Percentiles rank a stretch among this genome's conserved stretches.
Conservation (phyloP, 2,329 filamentous ascomycete genomes). For the Aspergillus clavatus region DNA sequence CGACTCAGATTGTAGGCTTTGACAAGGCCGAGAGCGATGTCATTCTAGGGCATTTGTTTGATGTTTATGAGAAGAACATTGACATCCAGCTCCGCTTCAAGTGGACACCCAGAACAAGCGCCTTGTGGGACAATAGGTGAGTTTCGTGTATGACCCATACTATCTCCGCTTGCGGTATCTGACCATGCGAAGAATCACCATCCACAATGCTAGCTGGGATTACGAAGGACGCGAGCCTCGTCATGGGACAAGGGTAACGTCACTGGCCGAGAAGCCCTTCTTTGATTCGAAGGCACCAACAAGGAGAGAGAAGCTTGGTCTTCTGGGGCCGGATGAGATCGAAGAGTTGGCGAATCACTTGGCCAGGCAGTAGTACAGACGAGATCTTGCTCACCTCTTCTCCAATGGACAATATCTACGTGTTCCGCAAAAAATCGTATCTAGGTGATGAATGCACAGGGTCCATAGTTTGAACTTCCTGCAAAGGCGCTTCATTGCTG, state of each 20-base stretch:
- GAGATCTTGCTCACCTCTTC: neutral
- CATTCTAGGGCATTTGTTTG: conserved; percentile 61
- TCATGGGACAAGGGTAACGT: conserved; percentile 67
- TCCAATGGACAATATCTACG: neutral
- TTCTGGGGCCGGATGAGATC: conserved; percentile 55
- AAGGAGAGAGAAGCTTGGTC: conserved; percentile 60
- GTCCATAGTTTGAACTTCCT: too few relatives aligned
- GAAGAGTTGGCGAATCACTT: conserved; percentile 15
- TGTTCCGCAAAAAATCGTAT: neutral
- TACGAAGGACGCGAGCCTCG: conserved; percentile 63
- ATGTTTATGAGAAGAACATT: conserved; percentile 64
- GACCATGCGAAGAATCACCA: conserved; percentile 54
- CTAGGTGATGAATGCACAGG: too few relatives aligned
- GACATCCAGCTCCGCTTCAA: conserved; percentile 69
- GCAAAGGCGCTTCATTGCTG: neutral
- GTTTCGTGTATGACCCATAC: conserved; percentile 12
- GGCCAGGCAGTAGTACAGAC: neutral
- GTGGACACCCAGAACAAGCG: conserved; percentile 64
- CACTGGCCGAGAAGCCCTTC: conserved; percentile 66
- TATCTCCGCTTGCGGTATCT: neutral
- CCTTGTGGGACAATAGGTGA: conserved; percentile 66
- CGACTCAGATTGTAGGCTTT: conserved; percentile 62
- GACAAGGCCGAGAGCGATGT: conserved; percentile 65
- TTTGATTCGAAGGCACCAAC: conserved; percentile 62
- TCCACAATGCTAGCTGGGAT: conserved; percentile 71